phyloP scores from a whole-genome alignment of 1,284 basidiomycete species.

The Lignosus rhinocerotis region DNA sequence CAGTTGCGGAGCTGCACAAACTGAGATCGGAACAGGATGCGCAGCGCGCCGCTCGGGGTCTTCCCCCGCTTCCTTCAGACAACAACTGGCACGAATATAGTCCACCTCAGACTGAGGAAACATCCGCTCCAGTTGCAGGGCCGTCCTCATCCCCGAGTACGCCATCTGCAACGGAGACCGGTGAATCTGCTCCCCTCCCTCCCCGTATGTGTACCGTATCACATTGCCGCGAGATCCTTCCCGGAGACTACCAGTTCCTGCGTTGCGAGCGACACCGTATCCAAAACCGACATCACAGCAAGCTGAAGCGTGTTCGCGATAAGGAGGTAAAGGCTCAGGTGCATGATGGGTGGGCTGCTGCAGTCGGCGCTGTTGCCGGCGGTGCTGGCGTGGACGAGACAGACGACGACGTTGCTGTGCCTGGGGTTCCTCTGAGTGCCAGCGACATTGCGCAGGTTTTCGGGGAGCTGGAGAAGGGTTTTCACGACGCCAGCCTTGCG shows the following conservation, averaged over 20 bases:
- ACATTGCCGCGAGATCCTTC: conserved; percentile 53
- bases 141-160: neutral
- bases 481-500: neutral
- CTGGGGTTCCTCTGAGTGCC: neutral
- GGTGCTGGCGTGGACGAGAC: neutral
- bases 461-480: conserved; percentile 8
- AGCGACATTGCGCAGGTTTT: conserved; percentile 7
- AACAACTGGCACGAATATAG: conserved; percentile 14
- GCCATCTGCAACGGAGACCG: neutral
- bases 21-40: conserved; percentile 42
- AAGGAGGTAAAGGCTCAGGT: conserved; percentile 42
- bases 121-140: neutral
- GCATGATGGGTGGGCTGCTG: conserved; percentile 30
- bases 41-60: conserved; percentile 36
- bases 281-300: conserved; percentile 54
- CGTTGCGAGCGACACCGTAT: conserved; percentile 55
- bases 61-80: conserved; percentile 27
- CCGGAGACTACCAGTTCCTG: conserved; percentile 47
- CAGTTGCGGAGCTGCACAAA: conserved; percentile 42
- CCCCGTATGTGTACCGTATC: conserved; percentile 59
- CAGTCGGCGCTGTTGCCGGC: conserved; percentile 12
- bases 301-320: conserved; percentile 50
- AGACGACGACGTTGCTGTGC: neutral
- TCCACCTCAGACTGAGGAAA: neutral
- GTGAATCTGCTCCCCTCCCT: conserved; percentile 8